Evolutionary conservation across 2,329 filamentous ascomycete genomes (phyloP).

Genomic region (Xylariaceae sp.): DNA sequence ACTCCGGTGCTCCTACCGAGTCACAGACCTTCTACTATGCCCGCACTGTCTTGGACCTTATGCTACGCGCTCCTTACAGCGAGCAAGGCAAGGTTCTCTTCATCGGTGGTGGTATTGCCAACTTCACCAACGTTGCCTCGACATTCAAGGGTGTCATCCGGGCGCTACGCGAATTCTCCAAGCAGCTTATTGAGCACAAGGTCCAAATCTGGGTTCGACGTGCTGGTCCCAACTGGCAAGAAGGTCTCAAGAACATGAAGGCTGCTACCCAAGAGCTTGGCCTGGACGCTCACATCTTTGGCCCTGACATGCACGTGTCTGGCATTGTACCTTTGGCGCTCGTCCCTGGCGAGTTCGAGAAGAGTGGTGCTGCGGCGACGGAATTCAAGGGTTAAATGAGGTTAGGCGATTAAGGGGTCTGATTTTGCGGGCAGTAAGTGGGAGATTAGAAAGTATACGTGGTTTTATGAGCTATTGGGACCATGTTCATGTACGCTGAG

Average conservation of each 20-base stretch:
- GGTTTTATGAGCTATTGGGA: slow-evolving; percentile 8
- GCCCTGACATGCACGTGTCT: slow-evolving; percentile 88
- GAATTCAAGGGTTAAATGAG: slow-evolving; percentile 54
- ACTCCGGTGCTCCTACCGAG: slow-evolving; percentile 97
- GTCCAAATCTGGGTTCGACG: slow-evolving; percentile 93
- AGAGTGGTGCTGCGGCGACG: slow-evolving; percentile 45
- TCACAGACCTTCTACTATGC: slow-evolving; percentile 99
- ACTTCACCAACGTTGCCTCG: slow-evolving; percentile 99
- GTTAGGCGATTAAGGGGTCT: neutral
- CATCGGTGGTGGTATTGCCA: slow-evolving; percentile 99
- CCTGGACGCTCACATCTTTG: slow-evolving; percentile 63
- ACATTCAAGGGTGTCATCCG: slow-evolving; percentile 99
- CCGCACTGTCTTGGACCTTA: slow-evolving; percentile 91
- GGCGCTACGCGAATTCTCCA: slow-evolving; percentile 84
- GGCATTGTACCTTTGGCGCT: slow-evolving; percentile 95
- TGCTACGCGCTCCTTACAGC: slow-evolving; percentile 83
- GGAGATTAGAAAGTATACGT: slow-evolving; percentile 11
- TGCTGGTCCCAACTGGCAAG: slow-evolving; percentile 97
- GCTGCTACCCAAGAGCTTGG: slow-evolving; percentile 88
- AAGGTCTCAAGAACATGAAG: slow-evolving; percentile 99
- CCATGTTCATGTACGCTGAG: slow-evolving; percentile 19
- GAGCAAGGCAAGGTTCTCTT: slow-evolving; percentile 97
- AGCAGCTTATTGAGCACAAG: slow-evolving; percentile 88
- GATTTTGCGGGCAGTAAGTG: neutral
- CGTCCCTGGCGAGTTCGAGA: slow-evolving; percentile 59